phyloP scores from a whole-genome alignment of 1,284 basidiomycete species.

The Microbotryum scabiosae region DNA sequence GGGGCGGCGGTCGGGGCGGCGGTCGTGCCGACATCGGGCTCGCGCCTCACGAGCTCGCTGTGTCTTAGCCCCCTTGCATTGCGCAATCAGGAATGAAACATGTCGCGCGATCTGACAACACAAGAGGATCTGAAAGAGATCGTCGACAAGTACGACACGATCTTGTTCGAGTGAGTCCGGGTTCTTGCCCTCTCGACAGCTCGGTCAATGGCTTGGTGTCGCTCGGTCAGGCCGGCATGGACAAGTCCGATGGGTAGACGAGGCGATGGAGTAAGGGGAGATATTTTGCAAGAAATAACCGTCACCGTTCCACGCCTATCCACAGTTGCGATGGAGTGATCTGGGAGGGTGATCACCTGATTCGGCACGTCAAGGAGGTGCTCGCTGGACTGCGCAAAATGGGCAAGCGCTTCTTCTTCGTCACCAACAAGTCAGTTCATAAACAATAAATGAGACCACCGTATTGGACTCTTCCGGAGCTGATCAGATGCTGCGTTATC shows the following conservation, averaged over 20 bases:
- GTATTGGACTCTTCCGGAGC: neutral
- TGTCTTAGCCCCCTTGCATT: no score
- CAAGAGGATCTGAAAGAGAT: slow-evolving; percentile 12
- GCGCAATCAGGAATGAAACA: no score
- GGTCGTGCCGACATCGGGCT: no score
- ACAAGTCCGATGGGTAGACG: neutral
- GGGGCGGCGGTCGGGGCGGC: no score
- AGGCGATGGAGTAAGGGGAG: neutral
- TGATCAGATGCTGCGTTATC: neutral
- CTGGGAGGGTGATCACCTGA: slow-evolving; percentile 34
- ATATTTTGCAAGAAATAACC: neutral
- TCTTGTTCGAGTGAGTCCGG: slow-evolving; percentile 94
- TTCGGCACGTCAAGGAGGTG: slow-evolving; percentile 24
- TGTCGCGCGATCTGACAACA: slow-evolving; percentile 9
- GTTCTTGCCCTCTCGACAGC: slow-evolving; percentile 38
- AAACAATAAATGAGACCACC: neutral
- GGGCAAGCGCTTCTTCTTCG: slow-evolving; percentile 60
- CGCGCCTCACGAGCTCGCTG: no score
- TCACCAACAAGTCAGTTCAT: slow-evolving; percentile 24
- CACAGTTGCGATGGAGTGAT: slow-evolving; percentile 31
- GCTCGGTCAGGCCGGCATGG: neutral
- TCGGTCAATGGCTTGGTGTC: neutral
- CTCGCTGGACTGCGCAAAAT: slow-evolving; percentile 26
- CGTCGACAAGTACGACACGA: slow-evolving; percentile 75
- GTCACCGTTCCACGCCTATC: neutral